These are phyloP conservation scores for Trifolium repens DNA, from an alignment of 306 rosid genomes.

Conservation along the genomic window DNA sequence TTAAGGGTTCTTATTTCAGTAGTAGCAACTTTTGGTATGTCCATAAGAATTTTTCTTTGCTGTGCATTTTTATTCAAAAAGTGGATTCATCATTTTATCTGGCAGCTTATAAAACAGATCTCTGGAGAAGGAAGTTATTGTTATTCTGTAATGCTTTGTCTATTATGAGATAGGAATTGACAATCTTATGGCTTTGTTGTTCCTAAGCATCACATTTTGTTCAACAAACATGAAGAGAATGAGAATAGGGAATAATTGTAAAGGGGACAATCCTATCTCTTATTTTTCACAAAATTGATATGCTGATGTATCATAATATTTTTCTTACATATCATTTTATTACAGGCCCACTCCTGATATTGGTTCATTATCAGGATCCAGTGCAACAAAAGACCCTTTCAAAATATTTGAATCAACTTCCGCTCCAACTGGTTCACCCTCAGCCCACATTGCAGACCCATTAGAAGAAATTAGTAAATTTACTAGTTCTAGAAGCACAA, in stretches of 20 bases:
- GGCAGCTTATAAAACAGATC: slow-evolving; percentile 31
- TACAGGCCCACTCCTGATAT: slow-evolving; percentile 70
- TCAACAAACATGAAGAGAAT: slow-evolving; percentile 8
- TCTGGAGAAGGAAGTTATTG: slow-evolving; percentile 14
- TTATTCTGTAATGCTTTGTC: slow-evolving; percentile 31
- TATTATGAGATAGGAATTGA: slow-evolving; percentile 20
- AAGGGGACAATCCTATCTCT: slow-evolving; percentile 27
- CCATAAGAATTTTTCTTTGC: slow-evolving; percentile 4
- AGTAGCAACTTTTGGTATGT: not conserved
- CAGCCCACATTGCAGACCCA: slow-evolving; percentile 67
- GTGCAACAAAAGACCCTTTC: slow-evolving; percentile 67
- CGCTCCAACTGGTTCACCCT: slow-evolving; percentile 39
- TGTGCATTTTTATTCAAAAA: slow-evolving; percentile 21
- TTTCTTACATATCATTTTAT: slow-evolving; percentile 39
- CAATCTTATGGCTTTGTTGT: slow-evolving; percentile 21
- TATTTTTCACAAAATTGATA: slow-evolving; percentile 31
- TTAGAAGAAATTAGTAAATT: slow-evolving; percentile 74
- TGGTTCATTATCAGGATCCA: slow-evolving; percentile 70
- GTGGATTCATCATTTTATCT: slow-evolving; percentile 18
- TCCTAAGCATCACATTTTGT: slow-evolving; percentile 32
- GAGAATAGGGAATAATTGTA: slow-evolving; percentile 12
- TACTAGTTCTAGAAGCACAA: slow-evolving; percentile 63
- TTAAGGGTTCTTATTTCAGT: slow-evolving; percentile 8
- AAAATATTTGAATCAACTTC: slow-evolving; percentile 61
- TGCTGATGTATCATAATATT: slow-evolving; percentile 34